Evolutionary conservation across 1,284 basidiomycete genomes (phyloP).

Genomic region (Thecaphora frezii): DNA sequence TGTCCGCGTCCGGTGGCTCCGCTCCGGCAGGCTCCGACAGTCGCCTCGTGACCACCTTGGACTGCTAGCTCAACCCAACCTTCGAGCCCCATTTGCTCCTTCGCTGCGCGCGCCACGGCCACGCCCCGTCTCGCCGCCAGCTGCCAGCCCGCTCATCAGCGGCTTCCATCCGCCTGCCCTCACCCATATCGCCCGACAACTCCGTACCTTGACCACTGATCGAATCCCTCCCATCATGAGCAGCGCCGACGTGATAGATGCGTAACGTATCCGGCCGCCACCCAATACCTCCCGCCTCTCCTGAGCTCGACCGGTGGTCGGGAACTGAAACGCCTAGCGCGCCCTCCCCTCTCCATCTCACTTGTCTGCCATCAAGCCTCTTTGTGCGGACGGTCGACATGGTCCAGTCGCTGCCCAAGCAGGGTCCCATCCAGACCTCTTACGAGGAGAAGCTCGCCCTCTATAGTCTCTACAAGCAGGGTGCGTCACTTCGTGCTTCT

Average conservation of each 20-base stretch:
- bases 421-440: conserved; percentile 90
- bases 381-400: conserved; percentile 94
- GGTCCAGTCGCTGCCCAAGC: conserved; percentile 83
- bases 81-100: no score
- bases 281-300: neutral
- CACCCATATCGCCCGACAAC: conserved; percentile 1
- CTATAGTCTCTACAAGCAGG: conserved; percentile 66
- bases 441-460: conserved; percentile 95
- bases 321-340: no score
- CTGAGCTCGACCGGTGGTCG: neutral
- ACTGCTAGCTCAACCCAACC: no score
- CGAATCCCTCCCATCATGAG: conserved; percentile 34
- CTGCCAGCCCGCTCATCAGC: no score
- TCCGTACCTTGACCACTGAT: neutral
- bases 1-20: no score
- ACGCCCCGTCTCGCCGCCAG: no score
- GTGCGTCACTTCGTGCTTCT: conserved; percentile 10
- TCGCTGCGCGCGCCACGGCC: no score
- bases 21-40: no score
- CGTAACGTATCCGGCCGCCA: conserved; percentile 11
- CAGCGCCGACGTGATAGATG: conserved; percentile 55
- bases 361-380: conserved; percentile 62
- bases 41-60: no score
- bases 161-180: neutral
- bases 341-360: neutral